Evolutionary conservation across 306 rosid genomes (phyloP).

Genomic region (Sechiopsis laciniata): DNA sequence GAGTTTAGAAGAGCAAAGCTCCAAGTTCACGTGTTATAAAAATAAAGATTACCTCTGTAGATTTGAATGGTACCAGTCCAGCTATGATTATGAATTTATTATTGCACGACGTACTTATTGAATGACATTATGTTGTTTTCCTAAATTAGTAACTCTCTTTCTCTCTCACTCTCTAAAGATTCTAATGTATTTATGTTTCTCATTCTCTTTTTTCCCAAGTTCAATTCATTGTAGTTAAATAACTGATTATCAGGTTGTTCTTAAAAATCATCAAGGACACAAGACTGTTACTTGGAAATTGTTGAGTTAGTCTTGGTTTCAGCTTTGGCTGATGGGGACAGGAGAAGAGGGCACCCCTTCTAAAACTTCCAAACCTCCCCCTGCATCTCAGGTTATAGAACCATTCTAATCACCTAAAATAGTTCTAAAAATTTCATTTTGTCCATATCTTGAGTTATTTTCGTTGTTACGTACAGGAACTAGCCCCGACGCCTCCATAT

Average conservation of each 20-base stretch:
- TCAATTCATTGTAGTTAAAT: slow-evolving; percentile 13
- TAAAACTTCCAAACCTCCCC: slow-evolving; percentile 59
- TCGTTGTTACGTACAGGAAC: slow-evolving; percentile 42
- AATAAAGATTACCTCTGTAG: too few species aligned
- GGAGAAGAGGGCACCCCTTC: slow-evolving; percentile 80
- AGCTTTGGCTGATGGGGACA: slow-evolving; percentile 61
- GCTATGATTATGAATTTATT: slow-evolving; percentile 7
- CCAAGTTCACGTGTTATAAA: too few species aligned
- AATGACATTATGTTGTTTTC: background rate
- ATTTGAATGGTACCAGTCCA: background rate
- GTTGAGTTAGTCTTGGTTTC: slow-evolving; percentile 24
- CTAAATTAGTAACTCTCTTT: background rate
- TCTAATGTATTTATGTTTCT: background rate
- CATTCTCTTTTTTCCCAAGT: background rate
- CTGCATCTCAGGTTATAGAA: slow-evolving; percentile 53
- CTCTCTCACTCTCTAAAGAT: background rate
- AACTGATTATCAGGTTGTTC: slow-evolving; percentile 26
- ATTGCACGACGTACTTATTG: background rate
- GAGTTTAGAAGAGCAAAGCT: too few species aligned
- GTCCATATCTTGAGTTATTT: slow-evolving; percentile 8
- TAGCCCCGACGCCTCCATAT: slow-evolving; percentile 59
- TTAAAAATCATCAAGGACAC: slow-evolving; percentile 25
- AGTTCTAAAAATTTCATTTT: background rate
- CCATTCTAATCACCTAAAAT: background rate
- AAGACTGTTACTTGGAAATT: slow-evolving; percentile 23